Conservation (phyloP, 2,329 filamentous ascomycete genomes). For the Hysterium pulicare region DNA sequence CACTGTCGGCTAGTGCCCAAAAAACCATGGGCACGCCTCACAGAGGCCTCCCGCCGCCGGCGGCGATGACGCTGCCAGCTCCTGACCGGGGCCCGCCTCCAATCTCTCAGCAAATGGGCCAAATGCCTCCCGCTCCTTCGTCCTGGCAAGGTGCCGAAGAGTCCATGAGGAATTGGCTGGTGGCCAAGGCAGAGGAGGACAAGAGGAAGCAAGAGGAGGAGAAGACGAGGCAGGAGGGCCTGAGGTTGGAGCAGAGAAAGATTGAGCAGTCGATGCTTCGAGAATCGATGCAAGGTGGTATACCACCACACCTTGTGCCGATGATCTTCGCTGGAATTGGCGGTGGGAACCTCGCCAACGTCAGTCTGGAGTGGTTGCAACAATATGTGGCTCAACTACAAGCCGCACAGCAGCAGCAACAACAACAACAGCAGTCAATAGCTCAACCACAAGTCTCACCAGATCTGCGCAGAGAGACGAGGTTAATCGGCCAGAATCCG, state of each 20-base stretch:
- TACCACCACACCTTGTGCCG: constrained; percentile 51
- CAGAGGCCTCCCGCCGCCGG: constrained; percentile 52
- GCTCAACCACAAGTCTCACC: constrained; percentile 28
- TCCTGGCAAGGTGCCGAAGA: constrained; percentile 53
- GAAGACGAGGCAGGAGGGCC: constrained; percentile 49
- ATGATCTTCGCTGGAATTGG: constrained; percentile 54
- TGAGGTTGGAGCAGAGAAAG: constrained; percentile 49
- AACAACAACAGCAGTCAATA: constrained; percentile 36
- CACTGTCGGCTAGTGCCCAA: constrained; percentile 42
- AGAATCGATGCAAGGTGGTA: constrained; percentile 50
- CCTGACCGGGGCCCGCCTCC: constrained; percentile 39
- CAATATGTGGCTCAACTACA: constrained; percentile 48
- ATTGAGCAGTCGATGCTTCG: constrained; percentile 53
- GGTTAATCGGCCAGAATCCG: constrained; percentile 40
- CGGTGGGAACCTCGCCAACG: constrained; percentile 45
- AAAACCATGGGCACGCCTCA: constrained; percentile 50
- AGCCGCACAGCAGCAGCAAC: constrained; percentile 40
- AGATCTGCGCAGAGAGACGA: constrained; percentile 41
- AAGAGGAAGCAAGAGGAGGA: constrained; percentile 54
- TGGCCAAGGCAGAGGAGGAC: constrained; percentile 52
- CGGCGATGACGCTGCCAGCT: constrained; percentile 51
- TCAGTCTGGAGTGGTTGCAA: constrained; percentile 50
- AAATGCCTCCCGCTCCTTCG: constrained; percentile 44
- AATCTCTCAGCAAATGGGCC: constrained; percentile 36
- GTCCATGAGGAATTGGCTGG: constrained; percentile 50